phyloP scores from a whole-genome alignment of 768 basidiomycete genomes.

The Russula emetica region DNA sequence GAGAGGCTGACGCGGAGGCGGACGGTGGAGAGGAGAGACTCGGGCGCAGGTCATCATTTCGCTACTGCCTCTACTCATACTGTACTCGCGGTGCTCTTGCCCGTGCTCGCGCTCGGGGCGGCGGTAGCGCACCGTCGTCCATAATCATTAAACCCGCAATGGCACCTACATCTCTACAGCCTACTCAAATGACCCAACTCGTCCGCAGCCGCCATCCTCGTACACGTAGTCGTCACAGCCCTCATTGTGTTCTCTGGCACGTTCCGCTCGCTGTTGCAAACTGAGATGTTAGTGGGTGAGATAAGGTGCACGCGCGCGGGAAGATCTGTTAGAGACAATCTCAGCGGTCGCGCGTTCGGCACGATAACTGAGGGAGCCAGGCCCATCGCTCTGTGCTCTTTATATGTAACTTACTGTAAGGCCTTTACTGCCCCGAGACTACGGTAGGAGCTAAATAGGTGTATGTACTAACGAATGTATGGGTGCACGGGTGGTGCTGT shows the following conservation, averaged over 20 bases:
- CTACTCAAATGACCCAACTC: constrained; percentile 79
- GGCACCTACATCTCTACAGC: constrained; percentile 63
- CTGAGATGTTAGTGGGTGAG: too few relatives aligned
- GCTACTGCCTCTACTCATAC: not conserved
- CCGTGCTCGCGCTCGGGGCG: not conserved
- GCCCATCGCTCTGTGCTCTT: too few relatives aligned
- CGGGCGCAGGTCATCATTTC: not conserved
- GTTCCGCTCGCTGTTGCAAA: constrained; percentile 66
- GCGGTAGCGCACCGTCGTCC: not conserved
- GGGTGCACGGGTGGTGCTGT: too few relatives aligned
- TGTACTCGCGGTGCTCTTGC: not conserved
- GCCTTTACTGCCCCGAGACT: too few relatives aligned
- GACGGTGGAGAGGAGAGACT: not conserved
- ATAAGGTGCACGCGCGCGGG: too few relatives aligned
- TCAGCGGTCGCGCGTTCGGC: too few relatives aligned
- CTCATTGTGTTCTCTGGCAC: constrained; percentile 63
- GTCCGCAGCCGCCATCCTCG: constrained; percentile 66
- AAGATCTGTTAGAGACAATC: too few relatives aligned
- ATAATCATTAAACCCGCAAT: constrained; percentile 35
- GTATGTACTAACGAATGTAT: too few relatives aligned
- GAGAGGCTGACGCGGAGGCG: not conserved
- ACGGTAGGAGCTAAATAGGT: too few relatives aligned
- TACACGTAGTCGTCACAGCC: constrained; percentile 66
- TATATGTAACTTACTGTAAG: too few relatives aligned
- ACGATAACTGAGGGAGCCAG: too few relatives aligned